Base-by-base conservation (phyloP, 208 protist genomes). In the Trichomonas vaginalis region DNA sequence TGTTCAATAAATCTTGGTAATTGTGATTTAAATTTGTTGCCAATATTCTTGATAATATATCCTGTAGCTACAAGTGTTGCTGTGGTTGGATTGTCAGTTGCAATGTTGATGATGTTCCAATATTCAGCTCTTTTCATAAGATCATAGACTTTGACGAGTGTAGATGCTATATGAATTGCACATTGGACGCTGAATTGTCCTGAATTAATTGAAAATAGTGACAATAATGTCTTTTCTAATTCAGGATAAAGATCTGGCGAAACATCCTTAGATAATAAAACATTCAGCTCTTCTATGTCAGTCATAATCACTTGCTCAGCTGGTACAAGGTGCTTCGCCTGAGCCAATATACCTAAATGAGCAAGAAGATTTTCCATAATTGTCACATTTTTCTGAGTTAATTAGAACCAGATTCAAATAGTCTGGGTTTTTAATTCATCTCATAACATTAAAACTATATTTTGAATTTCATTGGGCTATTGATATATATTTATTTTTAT, bases 1-100 rank as follows among this genome's bases (percentile, higher is more conserved):
- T 92, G 86, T 51, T 92, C 86, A 39, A 92, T 92, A 48, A 92
- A 51, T 35, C 86, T 9, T 32, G 86, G 86, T 51, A 92, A 45
- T 51, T 92, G 86, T 6, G 86, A 23, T 92, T 92, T 92, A 51
- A 92, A 92, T 92, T 92, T 92, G 39, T 92, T 51, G 4, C 86
- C 86, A n/a, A 56, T 51, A 51, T 92, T 15, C 39, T 39, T 48
- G 37, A 42, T 48, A 39, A 92, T 42, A 47, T 92, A 92, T 9
- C 86, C 86, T 35, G 45, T 42, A 0, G 86, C 86, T 8, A 92
- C 37, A 39, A 92, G 10, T 15, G 40, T 92, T 39, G 86, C 14
- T 39, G 27, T 17, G 9, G 12, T 92, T 56, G 86, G 42, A 51
- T 92, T 51, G 14, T 42, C 42, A n/a, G 51, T 51, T 35, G n/a